Evolutionary conservation across 768 basidiomycete genomes (phyloP).

Genomic region (Harrya chromipes): DNA sequence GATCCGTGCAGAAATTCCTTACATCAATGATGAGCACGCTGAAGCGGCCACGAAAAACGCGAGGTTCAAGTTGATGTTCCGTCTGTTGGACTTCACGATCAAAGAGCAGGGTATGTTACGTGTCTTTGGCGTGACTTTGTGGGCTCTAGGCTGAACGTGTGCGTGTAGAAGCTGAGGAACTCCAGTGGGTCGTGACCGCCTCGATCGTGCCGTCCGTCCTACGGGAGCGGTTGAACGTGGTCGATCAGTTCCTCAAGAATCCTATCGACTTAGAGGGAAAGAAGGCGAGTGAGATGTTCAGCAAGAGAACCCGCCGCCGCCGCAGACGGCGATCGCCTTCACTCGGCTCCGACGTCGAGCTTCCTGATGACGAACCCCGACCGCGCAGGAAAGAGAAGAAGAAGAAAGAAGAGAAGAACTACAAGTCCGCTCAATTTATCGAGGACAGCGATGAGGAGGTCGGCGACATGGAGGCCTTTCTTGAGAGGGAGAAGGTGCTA

Average conservation of each 20-base stretch:
- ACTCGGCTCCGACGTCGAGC: conserved; percentile 42
- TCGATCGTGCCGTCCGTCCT: conserved; percentile 65
- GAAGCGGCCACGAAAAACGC: conserved; percentile 75
- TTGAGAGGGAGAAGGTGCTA: conserved; percentile 65
- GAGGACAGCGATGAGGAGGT: conserved; percentile 87
- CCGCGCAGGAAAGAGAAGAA: conserved; percentile 46
- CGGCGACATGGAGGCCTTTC: conserved; percentile 78
- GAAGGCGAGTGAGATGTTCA: conserved; percentile 67
- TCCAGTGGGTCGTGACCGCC: conserved; percentile 84
- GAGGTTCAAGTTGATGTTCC: conserved; percentile 81
- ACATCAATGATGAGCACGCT: conserved; percentile 69
- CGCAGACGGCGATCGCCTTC: conserved; percentile 49
- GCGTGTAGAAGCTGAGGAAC: conserved; percentile 57
- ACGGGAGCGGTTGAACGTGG: conserved; percentile 64
- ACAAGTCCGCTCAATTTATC: conserved; percentile 90
- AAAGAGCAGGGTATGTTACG: conserved; percentile 57
- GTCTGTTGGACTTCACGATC: conserved; percentile 69
- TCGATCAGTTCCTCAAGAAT: conserved; percentile 76
- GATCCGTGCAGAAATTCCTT: conserved; percentile 63
- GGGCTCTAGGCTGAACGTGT: conserved; percentile 5
- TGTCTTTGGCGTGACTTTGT: neutral
- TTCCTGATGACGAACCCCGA: conserved; percentile 34
- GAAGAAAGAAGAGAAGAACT: conserved; percentile 65
- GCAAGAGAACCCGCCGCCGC: conserved; percentile 55
- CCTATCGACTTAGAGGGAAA: conserved; percentile 83